Base-by-base conservation (phyloP, 495 filamentous ascomycete species). In the Hypoxylon crocopeplum region DNA sequence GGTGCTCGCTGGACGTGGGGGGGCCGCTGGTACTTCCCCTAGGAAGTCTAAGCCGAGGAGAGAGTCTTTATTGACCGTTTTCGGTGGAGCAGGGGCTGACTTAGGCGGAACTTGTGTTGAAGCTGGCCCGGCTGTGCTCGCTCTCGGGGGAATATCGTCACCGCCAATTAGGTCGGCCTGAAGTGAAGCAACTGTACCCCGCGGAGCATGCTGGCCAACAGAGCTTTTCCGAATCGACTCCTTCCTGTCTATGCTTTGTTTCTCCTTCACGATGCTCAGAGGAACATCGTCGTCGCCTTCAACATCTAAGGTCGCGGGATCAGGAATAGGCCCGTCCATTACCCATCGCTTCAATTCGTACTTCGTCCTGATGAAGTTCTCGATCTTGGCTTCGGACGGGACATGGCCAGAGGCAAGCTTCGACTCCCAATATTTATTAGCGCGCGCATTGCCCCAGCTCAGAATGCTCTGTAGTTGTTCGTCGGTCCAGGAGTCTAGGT, bases 371-470 rank as follows among this genome's bases (percentile, higher is more conserved):
- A 98, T 97, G 63, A 98, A 98, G 75, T 97, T 98, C 80, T 98
- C 94, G 59, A 98, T 98, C 79, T 98, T 98, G 37, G 90, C 83
- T 77, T 98, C 93, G n/a, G 93, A 93, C 0, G 94, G 94, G n/a
- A 93, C 85, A 71, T 98, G 94, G 42, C 90, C 92, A 13, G 88
- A 79, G 10, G 93, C 91, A 66, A 98, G 72, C 73, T 98, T 98
- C 21, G 91, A 86, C 72, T 98, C 95, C 94, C 94, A 98, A 71
- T 98, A 97, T 84, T 92, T 97, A 76, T 98, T 98, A 20, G 94
- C 95, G 70, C 91, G 86, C 25, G 85, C 80, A 77, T 98, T 98
- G 40, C 94, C 94, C 95, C 94, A 98, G 75, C 81, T 88, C 48
- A 98, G 61, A 46, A 98, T 86, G 69, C 89, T 96, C 67, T 93